Conservation (phyloP, 257 asterid genomes). For the Nyctanthes arbortristis region DNA sequence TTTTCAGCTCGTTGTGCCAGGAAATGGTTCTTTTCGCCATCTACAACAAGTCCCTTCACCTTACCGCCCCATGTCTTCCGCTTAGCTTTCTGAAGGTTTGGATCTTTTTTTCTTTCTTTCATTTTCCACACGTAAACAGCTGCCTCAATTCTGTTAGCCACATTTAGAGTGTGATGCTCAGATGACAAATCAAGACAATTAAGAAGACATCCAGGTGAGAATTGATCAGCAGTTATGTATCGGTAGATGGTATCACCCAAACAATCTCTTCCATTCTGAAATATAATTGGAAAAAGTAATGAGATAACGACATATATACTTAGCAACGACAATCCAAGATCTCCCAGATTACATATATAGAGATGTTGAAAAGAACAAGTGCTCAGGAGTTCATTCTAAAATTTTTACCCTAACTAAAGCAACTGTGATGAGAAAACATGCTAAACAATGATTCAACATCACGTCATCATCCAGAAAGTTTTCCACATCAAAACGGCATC, state of each 20-base stretch:
- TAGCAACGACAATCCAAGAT: too few species aligned
- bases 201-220: slow-evolving; percentile 83
- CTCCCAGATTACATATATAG: too few species aligned
- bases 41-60: slow-evolving; percentile 74
- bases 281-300: slow-evolving; percentile 10
- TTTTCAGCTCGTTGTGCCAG: slow-evolving; percentile 80
- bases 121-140: slow-evolving; percentile 84
- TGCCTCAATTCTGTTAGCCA: slow-evolving; percentile 86
- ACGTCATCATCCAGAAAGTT: too few species aligned
- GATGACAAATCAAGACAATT: slow-evolving; percentile 89
- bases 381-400: too few species aligned
- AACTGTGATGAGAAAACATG: too few species aligned
- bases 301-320: too few species aligned
- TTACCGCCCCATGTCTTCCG: slow-evolving; percentile 82
- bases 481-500: too few species aligned
- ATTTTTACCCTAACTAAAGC: too few species aligned
- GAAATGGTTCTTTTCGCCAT: slow-evolving; percentile 60
- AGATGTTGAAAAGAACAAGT: too few species aligned
- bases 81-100: slow-evolving; percentile 54
- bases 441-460: too few species aligned
- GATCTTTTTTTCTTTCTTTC: slow-evolving; percentile 67
- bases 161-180: slow-evolving; percentile 83
- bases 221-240: slow-evolving; percentile 79
- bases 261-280: slow-evolving; percentile 89
- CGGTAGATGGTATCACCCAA: slow-evolving; percentile 87